Evolutionary conservation across 805 yeast species (phyloP).

Genomic region (Myxozyma kluyveri): DNA sequence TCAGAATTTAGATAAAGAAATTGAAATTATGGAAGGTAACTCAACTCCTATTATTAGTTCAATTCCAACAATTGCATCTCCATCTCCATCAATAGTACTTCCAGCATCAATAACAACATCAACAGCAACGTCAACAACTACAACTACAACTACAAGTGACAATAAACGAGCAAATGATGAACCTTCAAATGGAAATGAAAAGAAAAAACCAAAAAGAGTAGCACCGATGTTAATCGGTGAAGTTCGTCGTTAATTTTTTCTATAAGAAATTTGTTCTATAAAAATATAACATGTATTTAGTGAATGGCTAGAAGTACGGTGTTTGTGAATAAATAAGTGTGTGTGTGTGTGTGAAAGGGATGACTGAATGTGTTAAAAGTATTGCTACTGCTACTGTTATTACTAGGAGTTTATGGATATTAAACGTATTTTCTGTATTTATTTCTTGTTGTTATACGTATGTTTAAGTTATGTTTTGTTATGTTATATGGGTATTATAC

Average conservation of each 20-base stretch:
- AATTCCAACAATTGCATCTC: slow-evolving; percentile 13
- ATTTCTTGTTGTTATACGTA: no score
- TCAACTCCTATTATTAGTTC: slow-evolving; percentile 21
- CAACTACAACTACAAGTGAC: not conserved
- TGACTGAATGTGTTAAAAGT: no score
- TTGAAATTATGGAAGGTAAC: not conserved
- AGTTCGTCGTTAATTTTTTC: not conserved
- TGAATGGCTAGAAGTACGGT: no score
- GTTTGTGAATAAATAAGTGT: no score
- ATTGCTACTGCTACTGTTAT: no score
- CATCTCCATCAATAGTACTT: not conserved
- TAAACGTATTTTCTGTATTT: no score
- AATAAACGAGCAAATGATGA: not conserved
- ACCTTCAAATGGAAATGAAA: slow-evolving; percentile 1
- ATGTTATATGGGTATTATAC: no score
- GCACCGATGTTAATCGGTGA: slow-evolving; percentile 26
- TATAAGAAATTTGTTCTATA: no score
- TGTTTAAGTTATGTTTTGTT: no score
- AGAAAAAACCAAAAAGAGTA: slow-evolving; percentile 19
- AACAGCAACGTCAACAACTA: not conserved
- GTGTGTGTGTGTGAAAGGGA: no score
- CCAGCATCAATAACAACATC: not conserved
- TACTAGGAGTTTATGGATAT: no score
- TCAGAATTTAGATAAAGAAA: not conserved
- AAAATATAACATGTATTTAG: no score